A percentile compares a stretch with the other conserved stretches of the same genome.
Conservation (phyloP, 1,284 basidiomycete species). For the Phenoliferia sp. region DNA sequence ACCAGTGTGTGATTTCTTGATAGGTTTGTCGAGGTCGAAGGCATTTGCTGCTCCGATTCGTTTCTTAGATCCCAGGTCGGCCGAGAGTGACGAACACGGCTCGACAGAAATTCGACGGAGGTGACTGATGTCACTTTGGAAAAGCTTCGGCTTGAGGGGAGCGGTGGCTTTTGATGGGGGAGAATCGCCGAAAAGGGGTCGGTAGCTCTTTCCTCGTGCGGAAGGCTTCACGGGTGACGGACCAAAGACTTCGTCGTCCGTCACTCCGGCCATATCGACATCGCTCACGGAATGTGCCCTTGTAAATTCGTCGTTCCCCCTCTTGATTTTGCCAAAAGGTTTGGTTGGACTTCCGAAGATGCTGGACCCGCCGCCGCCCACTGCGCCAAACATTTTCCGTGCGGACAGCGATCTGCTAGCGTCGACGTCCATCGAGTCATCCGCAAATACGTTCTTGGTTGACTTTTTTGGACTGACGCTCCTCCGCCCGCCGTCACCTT, state of each 20-base stretch:
- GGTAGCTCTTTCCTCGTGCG: slow-evolving; percentile 3
- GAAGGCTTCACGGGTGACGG: slow-evolving; percentile 26
- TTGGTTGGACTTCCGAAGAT: not conserved
- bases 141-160: not conserved
- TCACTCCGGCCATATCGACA: slow-evolving; percentile 14
- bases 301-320: not conserved
- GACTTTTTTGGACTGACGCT: slow-evolving; percentile 2
- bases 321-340: not conserved
- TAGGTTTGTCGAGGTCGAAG: not conserved
- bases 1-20: not conserved
- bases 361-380: not conserved
- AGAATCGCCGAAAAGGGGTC: slow-evolving; percentile 9
- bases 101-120: not conserved
- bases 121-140: not conserved
- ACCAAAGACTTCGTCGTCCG: slow-evolving; percentile 20
- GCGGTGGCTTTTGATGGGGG: not conserved
- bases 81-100: too few species aligned
- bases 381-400: not conserved
- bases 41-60: not conserved
- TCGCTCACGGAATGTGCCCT: slow-evolving; percentile 8
- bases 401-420: not conserved
- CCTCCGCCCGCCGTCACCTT: not conserved
- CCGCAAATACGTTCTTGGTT: not conserved
- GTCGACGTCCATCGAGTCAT: slow-evolving; percentile 1
- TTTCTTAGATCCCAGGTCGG: not conserved